Percentiles rank a stretch among this genome's conserved stretches.
These are phyloP conservation scores for Ochetophila trinervis DNA, from an alignment of 306 rosid species.

Conservation along the genomic window DNA sequence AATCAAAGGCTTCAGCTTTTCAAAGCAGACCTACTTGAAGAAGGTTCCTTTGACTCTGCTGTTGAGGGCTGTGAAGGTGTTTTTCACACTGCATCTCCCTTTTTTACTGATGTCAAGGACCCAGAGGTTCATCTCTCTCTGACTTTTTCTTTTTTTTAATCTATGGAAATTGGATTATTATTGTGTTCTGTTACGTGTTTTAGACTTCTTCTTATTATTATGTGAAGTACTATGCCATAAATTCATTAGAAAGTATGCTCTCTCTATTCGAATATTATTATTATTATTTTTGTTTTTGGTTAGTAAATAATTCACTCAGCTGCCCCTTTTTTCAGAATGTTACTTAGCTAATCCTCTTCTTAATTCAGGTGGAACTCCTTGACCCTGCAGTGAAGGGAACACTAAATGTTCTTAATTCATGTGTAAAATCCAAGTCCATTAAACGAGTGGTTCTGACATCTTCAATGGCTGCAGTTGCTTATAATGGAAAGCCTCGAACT, in stretches of 20 bases:
- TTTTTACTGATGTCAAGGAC: constrained; percentile 29
- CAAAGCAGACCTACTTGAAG: constrained; percentile 38
- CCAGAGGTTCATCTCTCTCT: constrained; percentile 29
- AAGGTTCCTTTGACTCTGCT: constrained; percentile 41
- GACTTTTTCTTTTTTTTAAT: neutral
- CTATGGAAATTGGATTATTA: neutral
- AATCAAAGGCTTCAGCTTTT: constrained; percentile 40
- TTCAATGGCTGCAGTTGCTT: constrained; percentile 45
- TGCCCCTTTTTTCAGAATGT: neutral
- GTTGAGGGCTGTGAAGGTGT: constrained; percentile 38
- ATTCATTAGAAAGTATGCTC: too few species aligned
- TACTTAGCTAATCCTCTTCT: neutral
- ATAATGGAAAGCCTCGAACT: constrained; percentile 31
- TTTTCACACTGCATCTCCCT: constrained; percentile 47
- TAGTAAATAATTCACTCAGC: neutral
- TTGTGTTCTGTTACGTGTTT: neutral
- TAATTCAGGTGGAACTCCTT: constrained; percentile 46
- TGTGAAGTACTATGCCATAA: too few species aligned
- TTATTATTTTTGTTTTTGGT: too few species aligned
- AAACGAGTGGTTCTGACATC: constrained; percentile 55
- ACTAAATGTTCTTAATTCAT: constrained; percentile 46
- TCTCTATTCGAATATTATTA: too few species aligned
- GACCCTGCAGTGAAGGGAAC: constrained; percentile 63
- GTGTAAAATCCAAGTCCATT: constrained; percentile 36
- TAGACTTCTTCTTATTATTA: neutral